Percentiles rank a stretch among this genome's conserved stretches.
Evolutionary conservation across 106 monocot species (phyloP).

Genomic region (Allium cepa): DNA sequence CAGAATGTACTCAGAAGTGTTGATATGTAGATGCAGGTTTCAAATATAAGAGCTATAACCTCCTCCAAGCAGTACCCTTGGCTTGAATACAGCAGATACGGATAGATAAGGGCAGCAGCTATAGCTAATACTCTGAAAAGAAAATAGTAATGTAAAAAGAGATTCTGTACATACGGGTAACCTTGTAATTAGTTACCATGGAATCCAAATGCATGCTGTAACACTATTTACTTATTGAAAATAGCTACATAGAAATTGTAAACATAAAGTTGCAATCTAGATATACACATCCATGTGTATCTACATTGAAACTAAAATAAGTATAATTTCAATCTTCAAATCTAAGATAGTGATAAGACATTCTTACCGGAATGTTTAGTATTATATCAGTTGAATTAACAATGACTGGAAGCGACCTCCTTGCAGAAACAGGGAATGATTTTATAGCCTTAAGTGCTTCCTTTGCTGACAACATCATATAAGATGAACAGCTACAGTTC

Average conservation of each 20-base stretch:
- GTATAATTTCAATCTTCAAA: too few species aligned
- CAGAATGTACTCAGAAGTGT: not conserved
- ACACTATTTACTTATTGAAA: too few species aligned
- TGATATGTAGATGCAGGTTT: constrained; percentile 4
- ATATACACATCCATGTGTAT: too few species aligned
- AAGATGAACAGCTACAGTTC: constrained; percentile 8
- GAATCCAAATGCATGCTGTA: too few species aligned
- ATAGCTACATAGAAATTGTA: too few species aligned
- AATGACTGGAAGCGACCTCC: constrained; percentile 69
- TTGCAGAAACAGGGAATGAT: constrained; percentile 58
- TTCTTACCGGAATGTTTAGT: constrained; percentile 67
- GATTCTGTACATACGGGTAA: too few species aligned
- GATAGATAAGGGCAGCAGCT: constrained; percentile 49
- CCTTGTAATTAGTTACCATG: too few species aligned
- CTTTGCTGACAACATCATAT: constrained; percentile 39
- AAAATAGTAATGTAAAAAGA: not conserved
- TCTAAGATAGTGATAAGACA: too few species aligned
- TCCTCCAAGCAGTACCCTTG: constrained; percentile 91
- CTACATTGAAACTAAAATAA: too few species aligned
- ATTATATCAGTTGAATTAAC: constrained; percentile 46
- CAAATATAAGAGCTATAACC: constrained; percentile 79
- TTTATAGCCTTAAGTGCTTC: constrained; percentile 52
- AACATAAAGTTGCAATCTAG: too few species aligned
- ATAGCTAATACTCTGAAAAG: constrained; percentile 68
- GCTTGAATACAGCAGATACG: constrained; percentile 41